A percentile compares a stretch with the other conserved stretches of the same genome.
These are phyloP conservation scores for Oryza rufipogon DNA, from an alignment of 176 grass and related monocot genomes.

Conservation along the genomic window DNA sequence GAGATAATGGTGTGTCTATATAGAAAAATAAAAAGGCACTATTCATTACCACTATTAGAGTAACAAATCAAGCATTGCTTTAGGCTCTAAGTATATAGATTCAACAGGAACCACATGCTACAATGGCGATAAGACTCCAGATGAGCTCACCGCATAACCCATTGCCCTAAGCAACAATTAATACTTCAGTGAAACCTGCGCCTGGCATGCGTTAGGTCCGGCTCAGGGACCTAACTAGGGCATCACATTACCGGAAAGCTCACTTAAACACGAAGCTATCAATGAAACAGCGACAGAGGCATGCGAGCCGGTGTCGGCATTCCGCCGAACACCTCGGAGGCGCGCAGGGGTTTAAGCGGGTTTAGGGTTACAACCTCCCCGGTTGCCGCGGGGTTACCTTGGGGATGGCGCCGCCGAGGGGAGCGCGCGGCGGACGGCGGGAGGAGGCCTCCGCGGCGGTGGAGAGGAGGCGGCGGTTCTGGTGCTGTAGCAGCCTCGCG, in stretches of 20 bases:
- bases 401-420: neutral
- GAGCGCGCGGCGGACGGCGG: neutral
- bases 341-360: constrained; percentile 17
- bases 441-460: constrained; percentile 33
- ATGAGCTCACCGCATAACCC: neutral
- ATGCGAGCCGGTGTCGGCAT: neutral
- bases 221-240: neutral
- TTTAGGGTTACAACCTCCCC: neutral
- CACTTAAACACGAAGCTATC: neutral
- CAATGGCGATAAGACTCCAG: neutral
- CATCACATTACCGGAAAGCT: neutral
- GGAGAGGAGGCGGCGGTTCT: constrained; percentile 36
- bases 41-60: neutral
- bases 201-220: neutral
- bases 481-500: constrained; percentile 35
- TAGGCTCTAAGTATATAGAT: neutral
- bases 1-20: neutral
- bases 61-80: neutral
- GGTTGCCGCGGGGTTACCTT: constrained; percentile 38
- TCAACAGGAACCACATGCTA: neutral
- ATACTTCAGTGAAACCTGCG: constrained; percentile 25
- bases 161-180: neutral
- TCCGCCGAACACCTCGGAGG: constrained; percentile 36
- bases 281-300: neutral
- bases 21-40: neutral